Evolutionary conservation across 495 filamentous ascomycete genomes (phyloP), one percentile per base, ranked within the genome.

Genomic region (Talaromyces wortmannii): DNA sequence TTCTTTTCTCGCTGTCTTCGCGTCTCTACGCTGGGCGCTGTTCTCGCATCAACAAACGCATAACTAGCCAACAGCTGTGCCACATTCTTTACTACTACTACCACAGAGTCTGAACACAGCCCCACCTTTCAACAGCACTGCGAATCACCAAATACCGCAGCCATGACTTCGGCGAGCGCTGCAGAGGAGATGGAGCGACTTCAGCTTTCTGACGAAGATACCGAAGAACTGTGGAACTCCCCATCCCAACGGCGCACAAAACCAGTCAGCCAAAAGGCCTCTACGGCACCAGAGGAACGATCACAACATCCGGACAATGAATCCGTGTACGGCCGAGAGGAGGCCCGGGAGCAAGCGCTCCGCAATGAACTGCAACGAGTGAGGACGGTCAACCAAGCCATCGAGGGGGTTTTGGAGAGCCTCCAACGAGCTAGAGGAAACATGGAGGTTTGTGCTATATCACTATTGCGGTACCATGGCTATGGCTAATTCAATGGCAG

Each of bases 361-460:
- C 83, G 78, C 4, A 82, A 78, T 36, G 94, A 98, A 66, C 73
- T 97, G n/a, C 83, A 88, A 31, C 83, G 82, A 45, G 85, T 98
- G 15, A 81, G 85, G 44, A 87, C 85, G 48, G 87, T 98, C 63
- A 97, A 97, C 62, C 76, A 86, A 50, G 83, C 91, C 10, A 89
- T 98, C 57, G 89, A 95, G 67, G 84, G 83, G 4, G 85, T 95
- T 4, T 72, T 95, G n/a, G 77, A 79, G 11, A 91, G 87, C 31
- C 75, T 97, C 6, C 85, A 89, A 59, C 81, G 83, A 56, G 90
- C 94, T 8, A 90, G 87, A 63, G 83, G 80, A 43, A 97, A 97
- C 69, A 97, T 98, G 92, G 83, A 90, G 63, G 91, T 91, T 77
- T 47, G 79, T 63, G 52, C 43, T 43, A 8, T 15, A 46, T 31